These are phyloP conservation scores for Scheffersomyces quercinus DNA, from an alignment of 1,139 yeast species.

Conservation along the genomic window DNA sequence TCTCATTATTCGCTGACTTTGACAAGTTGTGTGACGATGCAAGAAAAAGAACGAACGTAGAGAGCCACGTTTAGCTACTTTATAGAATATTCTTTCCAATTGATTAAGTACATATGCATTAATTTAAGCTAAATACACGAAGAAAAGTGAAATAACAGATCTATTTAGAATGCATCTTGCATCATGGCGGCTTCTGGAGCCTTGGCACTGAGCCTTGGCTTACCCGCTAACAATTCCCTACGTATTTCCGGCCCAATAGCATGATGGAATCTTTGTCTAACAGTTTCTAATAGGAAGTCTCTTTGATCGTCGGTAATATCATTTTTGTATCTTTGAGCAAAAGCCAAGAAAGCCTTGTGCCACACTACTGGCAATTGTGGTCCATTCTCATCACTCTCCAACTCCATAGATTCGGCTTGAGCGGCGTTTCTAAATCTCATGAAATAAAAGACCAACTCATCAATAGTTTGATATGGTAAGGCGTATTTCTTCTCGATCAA, in stretches of 20 bases:
- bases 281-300: conserved; percentile 86
- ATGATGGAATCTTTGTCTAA: conserved; percentile 85
- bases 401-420: conserved; percentile 29
- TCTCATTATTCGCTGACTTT: conserved; percentile 40
- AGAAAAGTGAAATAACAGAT: background rate
- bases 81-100: background rate
- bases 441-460: conserved; percentile 92
- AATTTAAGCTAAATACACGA: conserved; percentile 1
- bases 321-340: conserved; percentile 94
- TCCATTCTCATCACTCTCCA: conserved; percentile 34
- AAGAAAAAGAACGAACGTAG: conserved; percentile 32
- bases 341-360: conserved; percentile 93
- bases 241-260: conserved; percentile 93
- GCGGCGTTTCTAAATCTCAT: conserved; percentile 77
- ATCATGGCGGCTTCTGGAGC: conserved; percentile 34
- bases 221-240: conserved; percentile 87
- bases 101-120: background rate
- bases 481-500: conserved; percentile 94
- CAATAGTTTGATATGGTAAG: conserved; percentile 92
- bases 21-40: conserved; percentile 43
- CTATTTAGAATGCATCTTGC: conserved; percentile 38
- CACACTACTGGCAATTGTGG: conserved; percentile 90
- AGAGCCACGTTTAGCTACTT: conserved; percentile 3
- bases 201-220: conserved; percentile 37
- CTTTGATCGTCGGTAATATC: conserved; percentile 97